Conservation (phyloP, 768 basidiomycete genomes). For the Trametes punicea region DNA sequence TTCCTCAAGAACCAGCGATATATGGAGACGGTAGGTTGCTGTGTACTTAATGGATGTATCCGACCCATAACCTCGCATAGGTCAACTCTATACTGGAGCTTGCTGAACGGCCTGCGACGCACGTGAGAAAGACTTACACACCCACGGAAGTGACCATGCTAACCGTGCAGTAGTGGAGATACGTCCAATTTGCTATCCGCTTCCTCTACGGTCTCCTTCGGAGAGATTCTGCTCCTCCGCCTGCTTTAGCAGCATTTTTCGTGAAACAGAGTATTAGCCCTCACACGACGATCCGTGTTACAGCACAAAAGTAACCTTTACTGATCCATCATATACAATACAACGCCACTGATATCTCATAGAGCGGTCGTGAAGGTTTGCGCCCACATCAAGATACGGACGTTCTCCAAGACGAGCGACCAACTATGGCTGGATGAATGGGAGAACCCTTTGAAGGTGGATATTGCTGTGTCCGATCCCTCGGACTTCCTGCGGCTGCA, state of each 20-base stretch:
- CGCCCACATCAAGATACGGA: conserved; percentile 71
- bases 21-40: conserved; percentile 42
- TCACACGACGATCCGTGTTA: conserved; percentile 63
- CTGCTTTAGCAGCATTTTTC: conserved; percentile 60
- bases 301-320: conserved; percentile 55
- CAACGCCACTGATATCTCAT: not conserved
- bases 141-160: not conserved
- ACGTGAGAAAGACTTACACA: conserved; percentile 47
- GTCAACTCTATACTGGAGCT: conserved; percentile 57
- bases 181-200: conserved; percentile 65
- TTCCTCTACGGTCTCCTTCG: conserved; percentile 62
- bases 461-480: conserved; percentile 46
- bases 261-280: conserved; percentile 64
- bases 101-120: conserved; percentile 60
- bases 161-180: conserved; percentile 64
- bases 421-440: conserved; percentile 76
- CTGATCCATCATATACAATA: not conserved
- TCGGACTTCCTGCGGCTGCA: conserved; percentile 48
- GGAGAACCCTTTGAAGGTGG: conserved; percentile 55
- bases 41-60: not conserved
- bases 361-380: conserved; percentile 69
- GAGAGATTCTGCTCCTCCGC: conserved; percentile 53
- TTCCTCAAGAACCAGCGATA: conserved; percentile 46
- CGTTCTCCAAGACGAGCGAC: conserved; percentile 57
- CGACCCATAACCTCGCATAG: conserved; percentile 35